Evolutionary conservation across 257 asterid genomes (phyloP), one percentile per base, ranked within the genome.

Genomic region (Misopates orontium): DNA sequence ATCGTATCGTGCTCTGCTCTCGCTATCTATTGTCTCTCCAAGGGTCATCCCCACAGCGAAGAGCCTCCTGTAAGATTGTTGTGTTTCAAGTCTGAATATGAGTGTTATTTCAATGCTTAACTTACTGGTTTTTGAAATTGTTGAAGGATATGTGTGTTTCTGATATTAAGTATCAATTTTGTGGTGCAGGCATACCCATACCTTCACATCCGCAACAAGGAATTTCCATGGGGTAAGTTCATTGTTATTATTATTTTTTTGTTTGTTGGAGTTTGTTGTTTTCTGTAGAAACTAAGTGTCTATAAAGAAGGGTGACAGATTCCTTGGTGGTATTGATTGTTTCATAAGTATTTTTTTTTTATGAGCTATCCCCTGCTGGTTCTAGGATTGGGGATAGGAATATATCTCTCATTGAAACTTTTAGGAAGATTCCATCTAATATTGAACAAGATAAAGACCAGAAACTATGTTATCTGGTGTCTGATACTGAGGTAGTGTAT

Each of bases 201-300:
- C 76, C 55, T 87, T 77, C 95, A 80, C 78, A 80, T 85, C 75
- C 95, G 95, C 52, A 89, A 79, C 74, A 87, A 89, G 85, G 97
- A 89, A 78, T 89, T 87, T 69, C 97, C 95, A 40, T 89, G 94
- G 97, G 95, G 97, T 85, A 80, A 63, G 70, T 59, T 52, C 59
- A 48, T 40, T 54, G 0, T 19, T 20, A 41, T 56, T 20, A 41
- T 56, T 0, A n/a, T 17, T 3, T 16, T 13, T 13, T 49, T 21
- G 11, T 53, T 51, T 17, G 23, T 8, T 40, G 36, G 36, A 28
- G 36, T 28, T 28, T 28, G 36, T 28, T 28, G 4, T 40, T 51
- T 69, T 45, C 28, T 54, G 9, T n/a, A 0, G n/a, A 17, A 16
- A 44, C 9, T 39, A 16, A 25, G 14, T 48, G 66, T 5, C 11